Evolutionary conservation across 352 stramenopile species (phyloP).

Genomic region (Phytopythium montanum): DNA sequence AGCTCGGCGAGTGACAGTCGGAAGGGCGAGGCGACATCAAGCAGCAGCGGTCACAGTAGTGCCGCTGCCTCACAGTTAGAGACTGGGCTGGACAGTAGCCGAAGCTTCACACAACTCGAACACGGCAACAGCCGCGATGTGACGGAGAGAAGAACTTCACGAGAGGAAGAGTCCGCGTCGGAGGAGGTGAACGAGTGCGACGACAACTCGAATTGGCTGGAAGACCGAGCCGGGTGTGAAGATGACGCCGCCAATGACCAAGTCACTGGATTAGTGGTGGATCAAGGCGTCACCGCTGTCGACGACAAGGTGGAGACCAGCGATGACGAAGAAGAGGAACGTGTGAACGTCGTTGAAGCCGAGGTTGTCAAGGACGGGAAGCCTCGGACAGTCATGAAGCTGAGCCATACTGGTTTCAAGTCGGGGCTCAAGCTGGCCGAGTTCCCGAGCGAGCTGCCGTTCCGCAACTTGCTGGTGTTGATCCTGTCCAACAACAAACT

Average conservation of each 20-base stretch:
- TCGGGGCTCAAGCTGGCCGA: constrained; percentile 37
- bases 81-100: neutral
- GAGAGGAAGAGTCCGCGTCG: neutral
- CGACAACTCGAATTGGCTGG: neutral
- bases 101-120: neutral
- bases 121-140: neutral
- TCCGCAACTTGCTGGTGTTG: constrained; percentile 57
- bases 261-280: neutral
- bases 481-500: constrained; percentile 62
- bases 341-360: constrained; percentile 32
- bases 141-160: neutral
- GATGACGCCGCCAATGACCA: neutral
- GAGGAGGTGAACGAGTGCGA: neutral
- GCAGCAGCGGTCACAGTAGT: neutral
- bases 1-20: neutral
- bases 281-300: neutral
- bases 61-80: neutral
- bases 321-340: constrained; percentile 31
- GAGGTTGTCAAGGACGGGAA: constrained; percentile 60
- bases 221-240: neutral
- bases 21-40: neutral
- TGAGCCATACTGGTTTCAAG: constrained; percentile 49
- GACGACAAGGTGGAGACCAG: neutral
- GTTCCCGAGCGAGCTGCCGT: constrained; percentile 45
- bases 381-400: constrained; percentile 40